These are phyloP conservation scores for Pseudonitzschia multistriata DNA, from an alignment of 108 stramenopile species.

Conservation along the genomic window DNA sequence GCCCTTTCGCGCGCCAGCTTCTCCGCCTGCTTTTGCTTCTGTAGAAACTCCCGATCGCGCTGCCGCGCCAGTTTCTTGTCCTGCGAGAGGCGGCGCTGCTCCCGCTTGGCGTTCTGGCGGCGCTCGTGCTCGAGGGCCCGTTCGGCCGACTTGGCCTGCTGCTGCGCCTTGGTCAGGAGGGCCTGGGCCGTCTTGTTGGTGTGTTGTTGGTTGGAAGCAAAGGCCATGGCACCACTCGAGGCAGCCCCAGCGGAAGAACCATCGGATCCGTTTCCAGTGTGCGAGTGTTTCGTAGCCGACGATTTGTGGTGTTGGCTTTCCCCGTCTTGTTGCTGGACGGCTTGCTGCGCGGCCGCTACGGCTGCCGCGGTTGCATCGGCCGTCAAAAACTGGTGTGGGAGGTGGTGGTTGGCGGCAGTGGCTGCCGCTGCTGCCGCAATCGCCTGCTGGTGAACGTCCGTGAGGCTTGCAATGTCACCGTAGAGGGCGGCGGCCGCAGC, in stretches of 20 bases:
- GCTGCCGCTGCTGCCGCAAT: slow-evolving; percentile 32
- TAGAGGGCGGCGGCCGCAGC: slow-evolving; percentile 18
- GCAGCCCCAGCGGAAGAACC: slow-evolving; percentile 41
- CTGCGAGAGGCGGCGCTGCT: slow-evolving; percentile 48
- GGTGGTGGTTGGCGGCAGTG: slow-evolving; percentile 15
- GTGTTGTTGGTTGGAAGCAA: slow-evolving; percentile 48
- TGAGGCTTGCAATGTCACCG: not conserved
- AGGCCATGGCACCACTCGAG: slow-evolving; percentile 22
- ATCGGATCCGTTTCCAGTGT: slow-evolving; percentile 14
- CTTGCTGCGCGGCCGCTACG: slow-evolving; percentile 25
- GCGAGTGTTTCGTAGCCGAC: not conserved
- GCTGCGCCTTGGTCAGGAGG: slow-evolving; percentile 42
- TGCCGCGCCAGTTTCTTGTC: slow-evolving; percentile 49
- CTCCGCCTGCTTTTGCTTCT: slow-evolving; percentile 53
- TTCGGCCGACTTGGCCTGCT: slow-evolving; percentile 54
- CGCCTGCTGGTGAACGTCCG: not conserved
- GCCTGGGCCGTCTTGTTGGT: slow-evolving; percentile 28
- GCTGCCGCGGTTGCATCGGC: slow-evolving; percentile 37
- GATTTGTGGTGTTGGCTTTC: slow-evolving; percentile 9
- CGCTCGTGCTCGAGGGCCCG: slow-evolving; percentile 50
- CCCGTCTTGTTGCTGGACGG: not conserved
- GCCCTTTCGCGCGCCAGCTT: slow-evolving; percentile 52
- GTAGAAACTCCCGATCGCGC: slow-evolving; percentile 57
- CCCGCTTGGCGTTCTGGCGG: slow-evolving; percentile 39
- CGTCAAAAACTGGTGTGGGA: slow-evolving; percentile 20